A percentile compares a stretch with the other conserved stretches of the same genome.
Evolutionary conservation across 768 basidiomycete genomes (phyloP).

Genomic region (Boletellus sp.): DNA sequence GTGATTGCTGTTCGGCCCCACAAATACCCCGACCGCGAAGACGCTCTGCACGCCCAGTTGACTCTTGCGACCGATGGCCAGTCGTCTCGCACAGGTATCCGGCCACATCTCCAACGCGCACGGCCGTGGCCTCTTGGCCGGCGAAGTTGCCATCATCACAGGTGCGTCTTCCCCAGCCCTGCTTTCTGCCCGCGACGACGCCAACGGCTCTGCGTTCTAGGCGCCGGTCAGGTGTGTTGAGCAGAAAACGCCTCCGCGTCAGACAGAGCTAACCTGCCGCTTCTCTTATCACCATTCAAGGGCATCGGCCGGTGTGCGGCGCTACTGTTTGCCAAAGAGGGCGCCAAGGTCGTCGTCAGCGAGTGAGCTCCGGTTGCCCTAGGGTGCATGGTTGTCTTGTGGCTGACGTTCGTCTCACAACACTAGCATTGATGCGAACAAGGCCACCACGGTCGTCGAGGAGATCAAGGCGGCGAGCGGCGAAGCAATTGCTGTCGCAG

Average conservation of each 20-base stretch:
- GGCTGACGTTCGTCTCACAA: conserved; percentile 1
- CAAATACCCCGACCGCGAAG: background rate
- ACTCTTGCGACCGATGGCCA: conserved; percentile 46
- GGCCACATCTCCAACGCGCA: conserved; percentile 58
- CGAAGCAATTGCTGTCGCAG: conserved; percentile 67
- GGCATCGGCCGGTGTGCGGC: conserved; percentile 78
- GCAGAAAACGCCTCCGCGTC: background rate
- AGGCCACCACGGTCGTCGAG: conserved; percentile 58
- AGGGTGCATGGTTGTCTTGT: background rate
- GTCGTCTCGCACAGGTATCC: conserved; percentile 65
- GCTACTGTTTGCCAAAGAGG: conserved; percentile 77
- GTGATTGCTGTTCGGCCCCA: background rate
- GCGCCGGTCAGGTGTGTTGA: conserved; percentile 66
- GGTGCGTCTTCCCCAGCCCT: conserved; percentile 41
- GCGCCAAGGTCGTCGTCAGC: conserved; percentile 82
- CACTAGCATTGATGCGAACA: conserved; percentile 66
- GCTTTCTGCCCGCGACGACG: background rate
- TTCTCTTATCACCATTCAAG: conserved; percentile 30
- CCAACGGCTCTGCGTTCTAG: conserved; percentile 31
- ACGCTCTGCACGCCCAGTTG: background rate
- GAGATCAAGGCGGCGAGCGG: conserved; percentile 76
- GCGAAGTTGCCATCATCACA: conserved; percentile 84
- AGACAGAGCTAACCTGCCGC: background rate
- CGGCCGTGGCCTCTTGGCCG: conserved; percentile 57
- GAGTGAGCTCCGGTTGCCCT: conserved; percentile 48